Conservation (phyloP, 2,329 filamentous ascomycete species). For the Nemania serpens region DNA sequence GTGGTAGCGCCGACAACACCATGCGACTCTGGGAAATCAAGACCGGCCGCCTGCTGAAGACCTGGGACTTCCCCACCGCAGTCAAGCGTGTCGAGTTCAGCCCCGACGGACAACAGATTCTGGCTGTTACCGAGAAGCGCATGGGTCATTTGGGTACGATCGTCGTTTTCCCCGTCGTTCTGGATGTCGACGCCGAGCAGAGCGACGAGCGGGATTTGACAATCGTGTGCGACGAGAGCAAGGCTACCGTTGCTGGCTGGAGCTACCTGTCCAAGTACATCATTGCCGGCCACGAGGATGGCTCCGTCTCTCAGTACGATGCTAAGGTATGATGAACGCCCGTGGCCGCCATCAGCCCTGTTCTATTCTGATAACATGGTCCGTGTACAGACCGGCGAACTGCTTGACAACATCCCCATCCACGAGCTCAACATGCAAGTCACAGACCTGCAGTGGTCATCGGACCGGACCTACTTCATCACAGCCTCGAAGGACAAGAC, state of each 20-base stretch:
- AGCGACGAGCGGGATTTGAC: conserved; percentile 79
- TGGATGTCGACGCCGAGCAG: conserved; percentile 82
- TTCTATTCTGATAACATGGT: conserved; percentile 12
- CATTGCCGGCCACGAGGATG: conserved; percentile 96
- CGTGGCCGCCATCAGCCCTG: too few species aligned
- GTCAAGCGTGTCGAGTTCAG: conserved; percentile 98
- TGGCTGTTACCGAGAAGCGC: conserved; percentile 97
- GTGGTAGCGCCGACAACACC: conserved; percentile 96
- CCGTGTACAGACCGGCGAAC: conserved; percentile 71
- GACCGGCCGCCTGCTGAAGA: conserved; percentile 90
- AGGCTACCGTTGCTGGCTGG: conserved; percentile 97
- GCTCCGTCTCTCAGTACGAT: conserved; percentile 88
- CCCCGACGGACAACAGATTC: conserved; percentile 85
- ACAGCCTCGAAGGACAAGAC: conserved; percentile 98
- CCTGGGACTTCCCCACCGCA: conserved; percentile 95
- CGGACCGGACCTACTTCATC: conserved; percentile 96
- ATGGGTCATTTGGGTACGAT: conserved; percentile 96
- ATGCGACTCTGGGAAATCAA: conserved; percentile 96
- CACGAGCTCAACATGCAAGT: conserved; percentile 85
- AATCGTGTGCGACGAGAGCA: conserved; percentile 94
- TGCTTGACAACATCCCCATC: conserved; percentile 77
- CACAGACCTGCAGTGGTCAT: conserved; percentile 92
- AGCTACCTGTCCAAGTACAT: conserved; percentile 95
- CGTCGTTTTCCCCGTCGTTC: conserved; percentile 86
- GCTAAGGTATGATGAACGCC: conserved; percentile 66